Base-by-base conservation (phyloP, 768 basidiomycete species). In the Lactarius pseudohatsudake region DNA sequence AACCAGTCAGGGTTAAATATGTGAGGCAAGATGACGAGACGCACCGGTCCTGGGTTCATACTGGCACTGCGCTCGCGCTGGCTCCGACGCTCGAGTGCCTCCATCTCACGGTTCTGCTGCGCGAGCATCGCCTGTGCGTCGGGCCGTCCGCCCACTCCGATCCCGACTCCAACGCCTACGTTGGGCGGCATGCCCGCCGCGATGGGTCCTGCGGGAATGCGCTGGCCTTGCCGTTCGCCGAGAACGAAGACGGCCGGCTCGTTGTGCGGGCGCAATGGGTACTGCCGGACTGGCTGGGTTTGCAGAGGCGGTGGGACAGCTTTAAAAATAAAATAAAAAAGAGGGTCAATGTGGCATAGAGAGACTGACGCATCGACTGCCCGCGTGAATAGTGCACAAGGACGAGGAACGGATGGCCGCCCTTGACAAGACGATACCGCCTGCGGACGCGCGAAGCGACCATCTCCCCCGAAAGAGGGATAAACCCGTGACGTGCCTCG, bases 301-400 rank as follows among this genome's bases (percentile, higher is more conserved):
- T 82, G 76, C 38, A 89, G 70, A 8, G 82, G 76, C 4, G 87
- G 88, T 3, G 81, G 76, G 70, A 90, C 86, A 56, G 81, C 91
- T 92, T 20, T 72, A 64, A 54, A 50, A 13, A 30, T 72, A 64
- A 54, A 50, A 13, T 26, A 2, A 30, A 38, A 30, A 4, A 30
- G 36, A 34, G 4, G 1, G 6, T 16, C 47, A n/a, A 22, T 15
- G 41, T 30, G 30, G 26, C 2, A 58, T 50, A 60, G 18, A 1
- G 62, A 53, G 40, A 83, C 90, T 76, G 75, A 92, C 90, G 82
- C 56, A 82, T 79, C 10, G 80, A 69, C 13, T 82, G 86, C 5
- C 88, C 89, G 71, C 89, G 85, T 36, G 84, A 80, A 73, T 93
- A 94, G 72, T 94, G 91, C 0, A 92, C 83, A 6, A 94, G 84